Evolutionary conservation across 495 filamentous ascomycete species (phyloP), one percentile per base, ranked within the genome.

Genomic region (Letharia columbiana): DNA sequence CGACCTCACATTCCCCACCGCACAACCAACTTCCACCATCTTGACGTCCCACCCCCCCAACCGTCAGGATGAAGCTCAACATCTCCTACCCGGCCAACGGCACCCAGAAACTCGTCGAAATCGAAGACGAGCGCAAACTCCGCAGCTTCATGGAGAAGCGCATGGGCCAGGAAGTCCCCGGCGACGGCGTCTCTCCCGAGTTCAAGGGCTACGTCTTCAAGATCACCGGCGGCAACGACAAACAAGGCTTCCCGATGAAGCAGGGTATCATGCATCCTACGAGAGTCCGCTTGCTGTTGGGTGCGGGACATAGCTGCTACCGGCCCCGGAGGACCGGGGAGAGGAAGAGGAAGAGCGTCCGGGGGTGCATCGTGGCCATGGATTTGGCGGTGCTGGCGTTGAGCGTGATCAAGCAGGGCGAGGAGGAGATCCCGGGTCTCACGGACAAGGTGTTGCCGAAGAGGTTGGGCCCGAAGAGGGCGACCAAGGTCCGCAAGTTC

Each of bases 201-300:
- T 98, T 93, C 89, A 95, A 94, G 84, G 94, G 94, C 78, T 98
- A 98, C 83, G 86, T 95, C 81, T 88, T 92, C 86, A 89, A 87
- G 77, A 97, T 98, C 82, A 98, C 94, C 75, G 94, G 94, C 77
- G 94, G 95, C 79, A 98, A 98, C 88, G 94, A 98, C 89, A 98
- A 98, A 90, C 94, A 98, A 84, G 94, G 94, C 83, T 98, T 98
- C 85, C 94, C 94, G 69, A 98, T 98, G 94, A 98, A 98, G 89
- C 94, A 98, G 87, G 94, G 94, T 81, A 91, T 94, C 74, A 89
- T 98, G 87, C 91, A 96, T 75, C 94, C 94, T 69, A 96, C 91
- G 78, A 92, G 94, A 90, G 95, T 97, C 80, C 88, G 89, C 72
- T 89, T 98, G 68, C 86, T 98, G 71, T 89, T 98, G 77, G 79